phyloP scores from a whole-genome alignment of 2,329 filamentous ascomycete species.

The Macroventuria anomochaeta region DNA sequence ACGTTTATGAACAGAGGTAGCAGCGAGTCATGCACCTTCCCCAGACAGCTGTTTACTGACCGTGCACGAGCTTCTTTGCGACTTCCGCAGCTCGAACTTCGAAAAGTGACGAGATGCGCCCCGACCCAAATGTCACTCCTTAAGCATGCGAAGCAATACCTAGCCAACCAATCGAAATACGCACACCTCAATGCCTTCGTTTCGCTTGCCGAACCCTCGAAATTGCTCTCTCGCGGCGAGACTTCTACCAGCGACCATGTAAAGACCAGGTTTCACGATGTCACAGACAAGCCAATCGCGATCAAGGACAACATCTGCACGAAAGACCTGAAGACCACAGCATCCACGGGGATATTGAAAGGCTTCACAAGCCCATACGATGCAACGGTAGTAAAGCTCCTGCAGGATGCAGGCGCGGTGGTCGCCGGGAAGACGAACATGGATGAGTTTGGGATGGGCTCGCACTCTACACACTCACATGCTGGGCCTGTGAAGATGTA shows the following conservation, averaged over 20 bases:
- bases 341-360: slow-evolving; percentile 75
- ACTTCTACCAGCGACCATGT: slow-evolving; percentile 16
- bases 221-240: slow-evolving; percentile 32
- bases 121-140: slow-evolving; percentile 49
- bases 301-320: slow-evolving; percentile 62
- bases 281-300: slow-evolving; percentile 49
- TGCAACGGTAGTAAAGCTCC: slow-evolving; percentile 76
- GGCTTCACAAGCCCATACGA: slow-evolving; percentile 77
- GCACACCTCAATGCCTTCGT: slow-evolving; percentile 50
- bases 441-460: slow-evolving; percentile 97
- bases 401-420: slow-evolving; percentile 67
- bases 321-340: slow-evolving; percentile 68
- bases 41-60: slow-evolving; percentile 1
- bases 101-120: slow-evolving; percentile 30
- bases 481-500: slow-evolving; percentile 65
- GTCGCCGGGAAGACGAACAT: slow-evolving; percentile 86
- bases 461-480: slow-evolving; percentile 73
- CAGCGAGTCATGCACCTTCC: slow-evolving; percentile 6
- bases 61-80: slow-evolving; percentile 10
- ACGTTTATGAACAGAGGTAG: background rate
- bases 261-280: slow-evolving; percentile 6
- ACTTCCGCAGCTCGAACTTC: slow-evolving; percentile 12
- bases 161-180: slow-evolving; percentile 44
- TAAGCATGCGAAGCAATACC: slow-evolving; percentile 44
- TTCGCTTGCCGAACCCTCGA: slow-evolving; percentile 27